Base-by-base conservation (phyloP, 2,329 filamentous ascomycete genomes). In the Venturia carpophila region DNA sequence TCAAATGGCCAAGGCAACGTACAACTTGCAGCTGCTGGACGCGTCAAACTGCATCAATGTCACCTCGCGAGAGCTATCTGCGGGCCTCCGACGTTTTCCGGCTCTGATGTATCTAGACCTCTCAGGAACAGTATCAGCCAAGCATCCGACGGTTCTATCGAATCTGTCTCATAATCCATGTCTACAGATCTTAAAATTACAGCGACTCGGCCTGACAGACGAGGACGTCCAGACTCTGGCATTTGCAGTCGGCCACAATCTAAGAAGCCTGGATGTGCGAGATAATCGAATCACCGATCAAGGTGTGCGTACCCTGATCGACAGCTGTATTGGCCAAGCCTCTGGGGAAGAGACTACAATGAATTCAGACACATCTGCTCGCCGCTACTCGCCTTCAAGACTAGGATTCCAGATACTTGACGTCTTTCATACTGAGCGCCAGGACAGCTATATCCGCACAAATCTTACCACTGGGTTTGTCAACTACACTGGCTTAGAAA, bases 211-310 rank as follows among this genome's bases (percentile, higher is more conserved):
- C 3, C 68, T 87, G 60, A 81, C 75, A 68, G 84, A 87, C 68
- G 71, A 72, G 1, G 82, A 84, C 64, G 74, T 84, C 13, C 76
- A 79, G 55, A 75, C 80, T n/a, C 71, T 86, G 52, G 80, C 81
- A 9, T 76, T 77, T 66, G 76, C 81, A 0, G 80, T 87, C 62
- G 77, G 79, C 5, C 78, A 75, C 3, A 77, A 80, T 49, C 79
- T 86, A 11, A 76, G 84, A 30, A 81, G 82, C 67, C 72, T 87
- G 43, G 84, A 87, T 69, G 65, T 87, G 37, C 77, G 83, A 39
- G 77, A 84, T 64, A 87, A 87, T 68, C 68, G 77, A 34, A 74
- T 87, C 45, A 85, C 83, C 1, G 84, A 87, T 69, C 75, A 76
- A 66, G 81, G 81, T 58, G 77, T 84, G 17, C 77, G 80, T 37